Conservation (phyloP, 73 alveolate species). For the Stentor roeselii region DNA sequence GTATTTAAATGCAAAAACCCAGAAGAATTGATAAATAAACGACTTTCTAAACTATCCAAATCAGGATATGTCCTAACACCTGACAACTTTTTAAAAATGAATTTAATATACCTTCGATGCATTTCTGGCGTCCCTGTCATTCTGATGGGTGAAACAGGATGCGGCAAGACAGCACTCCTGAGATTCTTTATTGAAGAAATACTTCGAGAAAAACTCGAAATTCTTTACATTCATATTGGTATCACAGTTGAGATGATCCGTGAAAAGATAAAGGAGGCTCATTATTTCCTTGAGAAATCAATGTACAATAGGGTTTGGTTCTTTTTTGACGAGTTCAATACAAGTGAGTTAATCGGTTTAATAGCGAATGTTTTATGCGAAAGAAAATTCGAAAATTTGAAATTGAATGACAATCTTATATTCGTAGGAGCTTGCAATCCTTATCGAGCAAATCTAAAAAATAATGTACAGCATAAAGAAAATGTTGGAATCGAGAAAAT, state of each 20-base stretch:
- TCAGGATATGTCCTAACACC: too few relatives aligned
- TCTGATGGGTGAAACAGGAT: constrained; percentile 75
- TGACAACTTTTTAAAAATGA: constrained; percentile 46
- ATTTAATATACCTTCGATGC: constrained; percentile 41
- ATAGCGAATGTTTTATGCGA: constrained; percentile 47
- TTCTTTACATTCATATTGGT: constrained; percentile 55
- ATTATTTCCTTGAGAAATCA: constrained; percentile 34
- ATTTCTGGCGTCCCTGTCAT: constrained; percentile 57
- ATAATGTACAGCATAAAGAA: too few relatives aligned
- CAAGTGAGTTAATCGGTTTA: constrained; percentile 42
- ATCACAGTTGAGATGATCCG: constrained; percentile 43
- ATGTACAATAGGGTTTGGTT: constrained; percentile 40
- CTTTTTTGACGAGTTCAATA: constrained; percentile 70
- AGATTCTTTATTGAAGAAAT: constrained; percentile 53
- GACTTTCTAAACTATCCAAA: too few relatives aligned
- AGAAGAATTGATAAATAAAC: too few relatives aligned
- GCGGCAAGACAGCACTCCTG: constrained; percentile 63
- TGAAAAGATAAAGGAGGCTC: constrained; percentile 33
- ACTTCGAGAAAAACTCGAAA: constrained; percentile 40
- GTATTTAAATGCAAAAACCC: too few relatives aligned
- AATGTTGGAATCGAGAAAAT: too few relatives aligned
- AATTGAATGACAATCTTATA: too few relatives aligned
- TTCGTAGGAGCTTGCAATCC: too few relatives aligned
- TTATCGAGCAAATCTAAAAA: too few relatives aligned
- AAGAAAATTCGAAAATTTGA: too few relatives aligned